These are phyloP conservation scores for Coriolopsis trogii DNA, from an alignment of 1,284 basidiomycete species.

Conservation along the genomic window DNA sequence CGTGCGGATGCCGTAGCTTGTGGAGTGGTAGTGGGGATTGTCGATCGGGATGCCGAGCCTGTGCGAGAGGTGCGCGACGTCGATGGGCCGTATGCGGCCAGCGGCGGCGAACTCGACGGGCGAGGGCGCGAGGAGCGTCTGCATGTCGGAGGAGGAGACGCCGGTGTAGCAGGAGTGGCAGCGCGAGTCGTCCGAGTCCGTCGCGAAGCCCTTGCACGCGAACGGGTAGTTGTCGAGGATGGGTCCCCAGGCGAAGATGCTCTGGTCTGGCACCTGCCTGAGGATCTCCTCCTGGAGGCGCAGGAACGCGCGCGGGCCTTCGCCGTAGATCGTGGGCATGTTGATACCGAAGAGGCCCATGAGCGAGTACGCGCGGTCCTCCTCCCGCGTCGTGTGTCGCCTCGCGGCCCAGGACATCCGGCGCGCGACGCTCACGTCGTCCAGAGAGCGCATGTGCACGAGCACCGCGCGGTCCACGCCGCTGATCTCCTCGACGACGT, in stretches of 20 bases:
- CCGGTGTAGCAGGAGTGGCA: not conserved
- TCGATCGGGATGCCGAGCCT: not conserved
- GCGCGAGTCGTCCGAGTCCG: not conserved
- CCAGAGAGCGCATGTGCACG: not conserved
- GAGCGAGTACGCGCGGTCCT: constrained; percentile 12
- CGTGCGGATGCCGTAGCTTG: constrained; percentile 3
- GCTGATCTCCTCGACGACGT: not conserved
- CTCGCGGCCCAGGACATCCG: constrained; percentile 8
- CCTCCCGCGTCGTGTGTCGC: not conserved
- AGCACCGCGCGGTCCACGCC: not conserved
- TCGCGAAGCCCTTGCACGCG: not conserved
- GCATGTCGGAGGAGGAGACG: not conserved
- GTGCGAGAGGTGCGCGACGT: not conserved
- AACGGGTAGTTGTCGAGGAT: constrained; percentile 1
- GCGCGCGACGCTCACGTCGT: not conserved
- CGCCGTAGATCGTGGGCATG: constrained; percentile 10
- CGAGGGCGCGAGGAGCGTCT: constrained; percentile 1
- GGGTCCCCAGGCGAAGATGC: constrained; percentile 11
- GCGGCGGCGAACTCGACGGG: not conserved
- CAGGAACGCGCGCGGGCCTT: constrained; percentile 3
- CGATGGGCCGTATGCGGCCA: not conserved
- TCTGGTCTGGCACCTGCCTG: constrained; percentile 4
- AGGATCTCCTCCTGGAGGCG: constrained; percentile 10
- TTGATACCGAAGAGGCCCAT: constrained; percentile 10
- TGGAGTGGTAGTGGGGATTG: not conserved